Conservation (phyloP, 2,329 filamentous ascomycete genomes). For the Ceratocystis variospora region DNA sequence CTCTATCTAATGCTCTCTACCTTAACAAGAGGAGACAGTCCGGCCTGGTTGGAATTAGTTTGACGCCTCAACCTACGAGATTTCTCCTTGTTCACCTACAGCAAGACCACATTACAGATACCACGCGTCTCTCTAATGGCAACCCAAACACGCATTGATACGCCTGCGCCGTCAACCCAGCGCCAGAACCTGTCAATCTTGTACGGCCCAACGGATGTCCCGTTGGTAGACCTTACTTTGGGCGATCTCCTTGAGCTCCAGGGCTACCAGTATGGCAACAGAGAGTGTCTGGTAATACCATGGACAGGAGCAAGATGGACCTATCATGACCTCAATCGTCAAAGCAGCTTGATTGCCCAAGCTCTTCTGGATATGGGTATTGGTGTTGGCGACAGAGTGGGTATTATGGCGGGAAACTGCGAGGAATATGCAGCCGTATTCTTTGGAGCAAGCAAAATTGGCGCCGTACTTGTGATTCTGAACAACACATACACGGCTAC, state of each 20-base stretch:
- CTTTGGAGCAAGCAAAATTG: slow-evolving; percentile 55
- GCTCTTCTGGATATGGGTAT: slow-evolving; percentile 55
- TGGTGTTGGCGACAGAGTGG: slow-evolving; percentile 53
- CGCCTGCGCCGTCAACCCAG: slow-evolving; percentile 24
- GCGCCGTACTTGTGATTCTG: slow-evolving; percentile 58
- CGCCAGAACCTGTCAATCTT: slow-evolving; percentile 43
- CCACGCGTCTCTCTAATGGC: slow-evolving; percentile 10
- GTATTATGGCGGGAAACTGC: slow-evolving; percentile 66
- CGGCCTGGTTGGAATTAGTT: not conserved
- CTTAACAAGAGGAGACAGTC: not conserved
- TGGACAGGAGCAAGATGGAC: slow-evolving; percentile 67
- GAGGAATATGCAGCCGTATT: slow-evolving; percentile 68
- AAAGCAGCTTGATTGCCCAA: slow-evolving; percentile 47
- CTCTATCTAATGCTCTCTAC: too few species aligned
- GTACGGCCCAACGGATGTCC: slow-evolving; percentile 53
- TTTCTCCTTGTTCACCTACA: not conserved
- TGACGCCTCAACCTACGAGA: not conserved
- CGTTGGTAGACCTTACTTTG: slow-evolving; percentile 56
- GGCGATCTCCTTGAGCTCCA: slow-evolving; percentile 61
- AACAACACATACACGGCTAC: slow-evolving; percentile 71
- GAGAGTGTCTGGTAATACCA: slow-evolving; percentile 58
- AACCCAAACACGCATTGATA: slow-evolving; percentile 21
- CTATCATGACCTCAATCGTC: slow-evolving; percentile 49
- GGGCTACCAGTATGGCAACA: slow-evolving; percentile 47
- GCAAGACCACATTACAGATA: not conserved